These are phyloP conservation scores for Colletotrichum sp. DNA, from an alignment of 2,329 filamentous ascomycete species.

Conservation along the genomic window DNA sequence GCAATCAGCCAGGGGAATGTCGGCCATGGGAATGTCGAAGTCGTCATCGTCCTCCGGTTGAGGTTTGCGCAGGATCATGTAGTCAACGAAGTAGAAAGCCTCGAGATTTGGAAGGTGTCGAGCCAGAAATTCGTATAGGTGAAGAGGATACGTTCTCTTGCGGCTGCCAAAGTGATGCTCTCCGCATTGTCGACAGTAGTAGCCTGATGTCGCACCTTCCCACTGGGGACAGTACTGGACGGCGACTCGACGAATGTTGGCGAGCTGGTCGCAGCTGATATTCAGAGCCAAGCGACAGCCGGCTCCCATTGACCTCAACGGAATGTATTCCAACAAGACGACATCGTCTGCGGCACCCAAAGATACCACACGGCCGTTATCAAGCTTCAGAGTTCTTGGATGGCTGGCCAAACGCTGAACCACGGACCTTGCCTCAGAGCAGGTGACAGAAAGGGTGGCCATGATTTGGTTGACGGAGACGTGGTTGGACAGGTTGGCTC, in stretches of 20 bases:
- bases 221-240: slow-evolving; percentile 48
- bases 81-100: slow-evolving; percentile 50
- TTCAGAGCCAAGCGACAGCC: slow-evolving; percentile 29
- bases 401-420: neutral
- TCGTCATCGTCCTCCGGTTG: neutral
- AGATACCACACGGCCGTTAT: slow-evolving; percentile 31
- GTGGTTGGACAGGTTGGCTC: slow-evolving; percentile 39
- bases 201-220: slow-evolving; percentile 32
- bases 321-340: slow-evolving; percentile 39
- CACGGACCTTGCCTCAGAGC: slow-evolving; percentile 3
- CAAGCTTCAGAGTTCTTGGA: slow-evolving; percentile 27
- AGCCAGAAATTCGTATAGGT: slow-evolving; percentile 49
- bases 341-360: slow-evolving; percentile 34
- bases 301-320: slow-evolving; percentile 28
- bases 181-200: slow-evolving; percentile 38
- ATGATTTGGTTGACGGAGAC: slow-evolving; percentile 27
- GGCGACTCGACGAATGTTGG: slow-evolving; percentile 42
- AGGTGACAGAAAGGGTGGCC: slow-evolving; percentile 3
- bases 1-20: neutral
- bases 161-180: slow-evolving; percentile 30
- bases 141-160: slow-evolving; percentile 37
- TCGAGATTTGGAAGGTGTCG: slow-evolving; percentile 46
- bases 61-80: slow-evolving; percentile 39
- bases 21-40: neutral
- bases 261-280: slow-evolving; percentile 32